Base-by-base conservation (phyloP, 2,329 filamentous ascomycete species). In the Penicillium decumbens region DNA sequence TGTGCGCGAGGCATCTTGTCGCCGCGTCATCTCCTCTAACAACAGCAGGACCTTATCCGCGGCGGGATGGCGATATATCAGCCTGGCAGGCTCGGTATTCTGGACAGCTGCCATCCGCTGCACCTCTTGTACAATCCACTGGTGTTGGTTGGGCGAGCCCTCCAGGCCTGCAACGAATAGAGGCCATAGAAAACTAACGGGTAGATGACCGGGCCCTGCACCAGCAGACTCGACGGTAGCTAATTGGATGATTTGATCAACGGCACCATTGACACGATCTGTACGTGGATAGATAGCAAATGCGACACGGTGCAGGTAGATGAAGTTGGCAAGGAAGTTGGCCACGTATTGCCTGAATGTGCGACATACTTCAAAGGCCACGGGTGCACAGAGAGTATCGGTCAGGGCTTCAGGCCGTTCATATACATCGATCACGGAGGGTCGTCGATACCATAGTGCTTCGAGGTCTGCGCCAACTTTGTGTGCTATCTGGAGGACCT, bases 201-300 rank as follows among this genome's bases (percentile, higher is more conserved):
- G 62, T 3, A 69, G 48, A 37, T 57, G 58, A 3, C 44, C 43
- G 0, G 53, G 32, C 10, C 41, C 37, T 10, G 45, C 38, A 23
- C 54, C 53, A 5, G 50, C 47, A 5, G 60, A 54, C 37, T 69
- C 67, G 12, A 62, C 58, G 3, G 55, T 63, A 10, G 67, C 65
- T 23, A 69, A 53, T 30, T 67, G 62, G n/a, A 69, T 66, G 33
- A 69, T 69, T 45, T 67, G 58, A 35, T 66, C 60, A 4, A 69
- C 66, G 7, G 66, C 66, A 4, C 65, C 60, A 29, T 67, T 64
- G 38, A 69, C 67, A 1, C 65, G 61, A 41, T 69, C 67, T 8
- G 67, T 69, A 6, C 67, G 65, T 2, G 66, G 67, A 32, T 69
- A 69, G 12, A 69, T 69, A 13, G 65, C 65, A 45, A 69, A 69